Conservation (phyloP, 2,329 filamentous ascomycete genomes). For the Talaromyces sp. region DNA sequence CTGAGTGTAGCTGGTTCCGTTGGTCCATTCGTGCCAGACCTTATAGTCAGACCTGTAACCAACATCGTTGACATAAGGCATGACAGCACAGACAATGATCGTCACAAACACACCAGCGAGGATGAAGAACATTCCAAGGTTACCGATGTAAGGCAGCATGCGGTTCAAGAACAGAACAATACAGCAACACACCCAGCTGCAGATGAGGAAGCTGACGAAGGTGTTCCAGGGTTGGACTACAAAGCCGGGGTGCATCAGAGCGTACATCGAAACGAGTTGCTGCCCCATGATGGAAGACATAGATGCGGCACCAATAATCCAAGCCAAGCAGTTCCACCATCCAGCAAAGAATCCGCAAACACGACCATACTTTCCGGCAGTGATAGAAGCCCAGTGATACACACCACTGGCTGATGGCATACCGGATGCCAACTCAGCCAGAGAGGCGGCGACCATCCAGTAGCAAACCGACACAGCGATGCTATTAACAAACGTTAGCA, state of each 20-base stretch:
- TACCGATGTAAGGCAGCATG: conserved; percentile 55
- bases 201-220: conserved; percentile 60
- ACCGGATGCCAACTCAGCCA: conserved; percentile 63
- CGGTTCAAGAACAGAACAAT: conserved; percentile 62
- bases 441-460: conserved; percentile 60
- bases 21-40: conserved; percentile 61
- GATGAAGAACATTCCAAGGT: conserved; percentile 60
- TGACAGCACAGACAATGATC: conserved; percentile 56
- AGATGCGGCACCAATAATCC: conserved; percentile 65
- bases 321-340: conserved; percentile 51
- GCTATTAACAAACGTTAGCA: conserved; percentile 24
- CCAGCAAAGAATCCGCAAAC: conserved; percentile 52
- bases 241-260: conserved; percentile 60
- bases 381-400: conserved; percentile 65
- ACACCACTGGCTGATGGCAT: conserved; percentile 64
- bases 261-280: conserved; percentile 64
- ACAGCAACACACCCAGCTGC: conserved; percentile 57
- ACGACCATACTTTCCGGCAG: conserved; percentile 59
- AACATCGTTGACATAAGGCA: conserved; percentile 51
- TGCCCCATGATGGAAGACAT: conserved; percentile 63
- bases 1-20: conserved; percentile 45
- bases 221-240: conserved; percentile 59
- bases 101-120: conserved; percentile 56
- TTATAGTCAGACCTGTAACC: conserved; percentile 54
- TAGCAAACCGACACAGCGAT: conserved; percentile 56